Conservation (phyloP, 768 basidiomycete species). For the Mycena sanguinolenta region DNA sequence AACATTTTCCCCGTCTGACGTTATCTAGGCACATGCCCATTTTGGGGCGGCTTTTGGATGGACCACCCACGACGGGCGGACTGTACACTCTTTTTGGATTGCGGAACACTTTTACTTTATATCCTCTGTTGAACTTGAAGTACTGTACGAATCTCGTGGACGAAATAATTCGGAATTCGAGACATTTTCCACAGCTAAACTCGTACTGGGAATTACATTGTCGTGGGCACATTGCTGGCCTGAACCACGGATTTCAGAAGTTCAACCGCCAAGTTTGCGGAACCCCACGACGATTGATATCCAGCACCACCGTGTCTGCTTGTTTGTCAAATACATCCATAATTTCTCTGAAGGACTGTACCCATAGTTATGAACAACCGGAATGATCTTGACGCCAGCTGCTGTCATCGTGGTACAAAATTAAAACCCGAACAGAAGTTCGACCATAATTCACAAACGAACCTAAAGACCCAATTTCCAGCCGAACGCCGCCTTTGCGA, state of each 20-base stretch:
- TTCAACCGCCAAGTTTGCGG: conserved; percentile 58
- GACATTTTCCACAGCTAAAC: too few relatives aligned
- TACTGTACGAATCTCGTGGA: too few relatives aligned
- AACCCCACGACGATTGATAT: conserved; percentile 71
- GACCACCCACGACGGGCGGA: too few relatives aligned
- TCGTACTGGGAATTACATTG: too few relatives aligned
- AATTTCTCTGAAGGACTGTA: not conserved
- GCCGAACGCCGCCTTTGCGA: conserved; percentile 26
- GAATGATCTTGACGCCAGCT: not conserved
- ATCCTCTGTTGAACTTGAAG: too few relatives aligned
- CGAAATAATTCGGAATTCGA: too few relatives aligned
- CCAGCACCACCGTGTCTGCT: conserved; percentile 68
- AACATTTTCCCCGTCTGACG: not conserved
- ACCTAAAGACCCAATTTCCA: conserved; percentile 17
- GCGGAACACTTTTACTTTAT: too few relatives aligned
- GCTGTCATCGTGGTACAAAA: not conserved
- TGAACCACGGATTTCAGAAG: not conserved
- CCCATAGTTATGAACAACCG: conserved; percentile 26
- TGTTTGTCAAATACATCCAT: not conserved
- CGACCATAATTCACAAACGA: too few relatives aligned
- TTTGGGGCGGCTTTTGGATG: too few relatives aligned
- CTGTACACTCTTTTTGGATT: too few relatives aligned
- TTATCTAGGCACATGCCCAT: not conserved
- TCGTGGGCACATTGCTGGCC: too few relatives aligned
- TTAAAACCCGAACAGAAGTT: too few relatives aligned